Evolutionary conservation across 768 basidiomycete genomes (phyloP).

Genomic region (Termitomyces sp.): DNA sequence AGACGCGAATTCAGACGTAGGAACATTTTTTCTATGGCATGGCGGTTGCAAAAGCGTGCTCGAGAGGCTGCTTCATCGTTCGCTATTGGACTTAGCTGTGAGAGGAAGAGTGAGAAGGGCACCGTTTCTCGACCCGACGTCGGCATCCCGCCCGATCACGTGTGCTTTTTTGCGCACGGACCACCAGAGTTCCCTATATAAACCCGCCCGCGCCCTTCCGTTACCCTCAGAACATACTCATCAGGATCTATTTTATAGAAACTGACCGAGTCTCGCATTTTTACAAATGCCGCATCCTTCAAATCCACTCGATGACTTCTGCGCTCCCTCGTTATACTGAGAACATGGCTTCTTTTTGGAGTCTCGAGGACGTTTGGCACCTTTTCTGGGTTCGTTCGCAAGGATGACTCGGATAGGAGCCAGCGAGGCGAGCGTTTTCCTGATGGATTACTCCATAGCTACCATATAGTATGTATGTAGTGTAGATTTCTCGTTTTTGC

Average conservation of each 20-base stretch:
- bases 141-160: not conserved
- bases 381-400: slow-evolving; percentile 23
- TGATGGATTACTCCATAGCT: slow-evolving; percentile 40
- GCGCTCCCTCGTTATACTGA: slow-evolving; percentile 60
- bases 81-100: no score
- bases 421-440: slow-evolving; percentile 53
- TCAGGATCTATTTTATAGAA: slow-evolving; percentile 74
- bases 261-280: slow-evolving; percentile 74
- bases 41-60: no score
- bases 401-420: slow-evolving; percentile 25
- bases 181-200: slow-evolving; percentile 38
- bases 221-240: slow-evolving; percentile 61
- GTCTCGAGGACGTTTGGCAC: slow-evolving; percentile 57
- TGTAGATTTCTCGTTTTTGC: no score
- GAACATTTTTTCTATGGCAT: no score
- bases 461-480: slow-evolving; percentile 27
- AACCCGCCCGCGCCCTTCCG: slow-evolving; percentile 18
- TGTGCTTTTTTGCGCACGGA: slow-evolving; percentile 27
- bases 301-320: slow-evolving; percentile 58
- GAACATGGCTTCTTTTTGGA: slow-evolving; percentile 42
- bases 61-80: no score
- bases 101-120: no score
- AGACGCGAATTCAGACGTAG: no score
- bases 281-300: slow-evolving; percentile 64
- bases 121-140: not conserved